phyloP scores from a whole-genome alignment of 1,139 yeast genomes.

The Nematodospora anomalae region DNA sequence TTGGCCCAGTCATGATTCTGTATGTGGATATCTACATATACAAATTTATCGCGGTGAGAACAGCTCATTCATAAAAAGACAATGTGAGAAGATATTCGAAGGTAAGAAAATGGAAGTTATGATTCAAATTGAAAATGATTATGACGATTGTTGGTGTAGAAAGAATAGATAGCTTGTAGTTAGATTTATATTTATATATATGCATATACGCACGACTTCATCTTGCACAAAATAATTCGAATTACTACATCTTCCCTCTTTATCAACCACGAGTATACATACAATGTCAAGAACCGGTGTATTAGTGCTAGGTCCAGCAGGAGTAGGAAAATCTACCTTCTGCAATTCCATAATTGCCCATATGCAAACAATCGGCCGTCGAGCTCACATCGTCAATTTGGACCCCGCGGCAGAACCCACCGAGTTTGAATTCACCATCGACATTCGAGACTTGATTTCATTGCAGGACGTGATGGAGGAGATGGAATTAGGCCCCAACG shows the following conservation, averaged over 20 bases:
- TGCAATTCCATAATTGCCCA: constrained; percentile 85
- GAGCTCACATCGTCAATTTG: constrained; percentile 90
- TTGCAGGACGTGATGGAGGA: constrained; percentile 97
- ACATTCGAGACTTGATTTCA: constrained; percentile 86
- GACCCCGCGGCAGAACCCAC: constrained; percentile 98
- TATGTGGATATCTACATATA: constrained; percentile 65
- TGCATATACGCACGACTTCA: neutral
- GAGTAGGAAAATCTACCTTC: constrained; percentile 92
- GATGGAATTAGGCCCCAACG: constrained; percentile 91
- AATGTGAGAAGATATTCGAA: constrained; percentile 52
- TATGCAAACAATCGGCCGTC: constrained; percentile 86
- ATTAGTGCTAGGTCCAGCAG: constrained; percentile 96
- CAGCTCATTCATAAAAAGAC: constrained; percentile 56
- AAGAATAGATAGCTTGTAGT: constrained; percentile 2
- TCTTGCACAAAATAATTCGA: too few species aligned
- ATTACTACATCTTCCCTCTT: too few species aligned
- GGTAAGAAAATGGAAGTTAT: constrained; percentile 44
- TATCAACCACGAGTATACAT: constrained; percentile 3
- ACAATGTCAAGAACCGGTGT: constrained; percentile 93
- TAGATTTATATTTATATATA: neutral
- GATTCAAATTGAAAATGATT: constrained; percentile 61
- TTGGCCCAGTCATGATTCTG: constrained; percentile 67
- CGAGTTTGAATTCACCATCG: constrained; percentile 89
- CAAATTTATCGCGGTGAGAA: constrained; percentile 71
- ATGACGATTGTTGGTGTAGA: constrained; percentile 62